These are phyloP conservation scores for Scheffersomyces quercinus DNA, from an alignment of 1,139 yeast genomes.

Conservation along the genomic window DNA sequence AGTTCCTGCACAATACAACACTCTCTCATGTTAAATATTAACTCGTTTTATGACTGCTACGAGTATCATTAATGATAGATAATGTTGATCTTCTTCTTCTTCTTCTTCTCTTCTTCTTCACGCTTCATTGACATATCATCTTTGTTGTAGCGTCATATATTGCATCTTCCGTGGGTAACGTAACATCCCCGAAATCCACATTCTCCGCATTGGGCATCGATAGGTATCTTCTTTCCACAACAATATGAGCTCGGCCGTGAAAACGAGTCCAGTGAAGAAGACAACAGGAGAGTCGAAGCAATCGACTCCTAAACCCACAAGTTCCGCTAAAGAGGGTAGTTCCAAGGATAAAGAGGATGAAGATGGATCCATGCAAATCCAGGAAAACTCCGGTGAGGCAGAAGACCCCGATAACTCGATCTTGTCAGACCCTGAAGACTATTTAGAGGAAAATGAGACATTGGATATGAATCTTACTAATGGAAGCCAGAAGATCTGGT, in stretches of 20 bases:
- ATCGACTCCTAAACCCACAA: conserved; percentile 7
- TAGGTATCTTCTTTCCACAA: background rate
- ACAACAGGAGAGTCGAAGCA: conserved; percentile 3
- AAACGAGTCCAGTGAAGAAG: conserved; percentile 18
- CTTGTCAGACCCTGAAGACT: conserved; percentile 50
- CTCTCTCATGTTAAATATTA: too few relatives aligned
- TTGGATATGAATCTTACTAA: conserved; percentile 59
- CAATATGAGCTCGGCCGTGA: conserved; percentile 2
- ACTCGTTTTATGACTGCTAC: too few relatives aligned
- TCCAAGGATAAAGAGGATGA: conserved; percentile 8
- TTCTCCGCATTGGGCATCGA: too few relatives aligned
- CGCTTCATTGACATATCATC: too few relatives aligned
- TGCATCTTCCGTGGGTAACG: too few relatives aligned
- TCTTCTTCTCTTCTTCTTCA: too few relatives aligned
- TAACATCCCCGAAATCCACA: too few relatives aligned
- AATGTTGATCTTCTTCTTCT: too few relatives aligned
- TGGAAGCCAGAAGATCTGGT: conserved; percentile 78
- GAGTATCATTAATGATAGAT: too few relatives aligned
- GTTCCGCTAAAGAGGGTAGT: background rate
- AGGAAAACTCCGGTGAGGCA: conserved; percentile 21
- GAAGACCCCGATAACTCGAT: conserved; percentile 28
- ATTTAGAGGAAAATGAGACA: conserved; percentile 56
- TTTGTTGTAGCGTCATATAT: too few relatives aligned
- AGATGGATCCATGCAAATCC: conserved; percentile 4
- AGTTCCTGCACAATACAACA: too few relatives aligned